These are phyloP conservation scores for Cicer yamashitae DNA, from an alignment of 306 rosid species.

Conservation along the genomic window DNA sequence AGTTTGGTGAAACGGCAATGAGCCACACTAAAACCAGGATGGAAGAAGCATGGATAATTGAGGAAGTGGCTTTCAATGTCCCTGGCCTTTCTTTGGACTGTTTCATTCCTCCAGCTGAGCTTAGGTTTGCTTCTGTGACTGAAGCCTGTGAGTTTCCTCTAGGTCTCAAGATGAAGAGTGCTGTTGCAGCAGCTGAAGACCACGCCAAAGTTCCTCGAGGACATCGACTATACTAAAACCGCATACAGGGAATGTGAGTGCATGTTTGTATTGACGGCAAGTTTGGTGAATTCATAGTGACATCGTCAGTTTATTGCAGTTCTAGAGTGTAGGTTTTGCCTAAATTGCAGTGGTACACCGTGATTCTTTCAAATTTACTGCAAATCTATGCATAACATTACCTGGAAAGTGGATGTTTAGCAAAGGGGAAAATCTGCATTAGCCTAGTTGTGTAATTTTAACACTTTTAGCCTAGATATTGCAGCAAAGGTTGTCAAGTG, in stretches of 20 bases:
- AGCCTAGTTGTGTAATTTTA: slow-evolving; percentile 55
- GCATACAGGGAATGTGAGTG: slow-evolving; percentile 52
- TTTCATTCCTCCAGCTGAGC: slow-evolving; percentile 96
- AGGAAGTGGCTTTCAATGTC: slow-evolving; percentile 94
- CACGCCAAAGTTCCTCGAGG: slow-evolving; percentile 65
- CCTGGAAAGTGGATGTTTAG: slow-evolving; percentile 54
- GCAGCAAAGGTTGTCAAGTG: slow-evolving; percentile 54
- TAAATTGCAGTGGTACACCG: too few relatives aligned
- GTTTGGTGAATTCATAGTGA: too few relatives aligned
- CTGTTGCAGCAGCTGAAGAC: slow-evolving; percentile 48
- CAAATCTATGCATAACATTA: too few relatives aligned
- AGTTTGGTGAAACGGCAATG: slow-evolving; percentile 98
- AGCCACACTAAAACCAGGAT: slow-evolving; percentile 96
- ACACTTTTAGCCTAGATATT: slow-evolving; percentile 45
- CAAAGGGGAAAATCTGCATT: slow-evolving; percentile 35
- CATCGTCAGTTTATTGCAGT: too few relatives aligned
- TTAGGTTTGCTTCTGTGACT: slow-evolving; percentile 83
- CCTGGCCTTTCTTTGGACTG: slow-evolving; percentile 95
- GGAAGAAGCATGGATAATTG: slow-evolving; percentile 99
- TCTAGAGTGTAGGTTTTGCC: too few relatives aligned
- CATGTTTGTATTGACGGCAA: neutral
- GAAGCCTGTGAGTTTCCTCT: slow-evolving; percentile 79
- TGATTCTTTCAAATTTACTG: too few relatives aligned
- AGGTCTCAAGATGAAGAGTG: slow-evolving; percentile 59
- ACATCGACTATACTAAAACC: slow-evolving; percentile 49